Evolutionary conservation across 2,329 filamentous ascomycete genomes (phyloP).

Genomic region (Pestalotiopsis sp.): DNA sequence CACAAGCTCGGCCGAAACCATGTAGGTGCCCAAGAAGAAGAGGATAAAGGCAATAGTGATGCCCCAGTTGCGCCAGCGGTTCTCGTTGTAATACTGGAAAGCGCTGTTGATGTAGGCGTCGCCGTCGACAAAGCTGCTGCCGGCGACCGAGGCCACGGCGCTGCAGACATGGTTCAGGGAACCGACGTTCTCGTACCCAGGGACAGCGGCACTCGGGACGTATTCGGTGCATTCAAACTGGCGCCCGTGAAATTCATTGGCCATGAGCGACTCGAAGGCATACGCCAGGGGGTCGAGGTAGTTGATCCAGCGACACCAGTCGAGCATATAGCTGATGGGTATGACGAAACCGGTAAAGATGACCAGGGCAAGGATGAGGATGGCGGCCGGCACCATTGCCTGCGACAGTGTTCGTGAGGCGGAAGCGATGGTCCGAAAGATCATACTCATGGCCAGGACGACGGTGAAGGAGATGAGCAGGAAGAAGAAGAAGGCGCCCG

Average conservation of each 20-base stretch:
- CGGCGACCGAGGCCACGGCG: constrained; percentile 56
- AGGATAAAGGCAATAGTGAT: constrained; percentile 65
- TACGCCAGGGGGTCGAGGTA: constrained; percentile 79
- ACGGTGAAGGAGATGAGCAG: constrained; percentile 72
- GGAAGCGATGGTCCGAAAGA: constrained; percentile 77
- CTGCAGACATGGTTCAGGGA: constrained; percentile 53
- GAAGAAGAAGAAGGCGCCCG: constrained; percentile 82
- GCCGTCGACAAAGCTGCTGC: constrained; percentile 53
- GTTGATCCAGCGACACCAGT: constrained; percentile 81
- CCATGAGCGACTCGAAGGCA: constrained; percentile 76
- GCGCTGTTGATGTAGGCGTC: constrained; percentile 55
- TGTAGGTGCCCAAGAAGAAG: constrained; percentile 61
- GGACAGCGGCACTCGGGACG: constrained; percentile 39
- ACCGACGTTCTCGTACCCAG: constrained; percentile 36
- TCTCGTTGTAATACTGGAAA: constrained; percentile 56
- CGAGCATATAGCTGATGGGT: constrained; percentile 67
- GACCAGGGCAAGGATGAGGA: constrained; percentile 65
- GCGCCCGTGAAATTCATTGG: constrained; percentile 76
- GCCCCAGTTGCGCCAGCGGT: constrained; percentile 72
- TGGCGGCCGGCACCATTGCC: constrained; percentile 57
- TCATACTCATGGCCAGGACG: constrained; percentile 79
- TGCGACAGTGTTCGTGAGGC: constrained; percentile 70
- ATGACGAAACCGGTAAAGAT: constrained; percentile 71
- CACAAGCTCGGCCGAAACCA: constrained; percentile 65
- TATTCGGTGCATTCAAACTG: constrained; percentile 54